Evolutionary conservation across 345 rosid species (phyloP).

Genomic region (Gossypium thurberi): DNA sequence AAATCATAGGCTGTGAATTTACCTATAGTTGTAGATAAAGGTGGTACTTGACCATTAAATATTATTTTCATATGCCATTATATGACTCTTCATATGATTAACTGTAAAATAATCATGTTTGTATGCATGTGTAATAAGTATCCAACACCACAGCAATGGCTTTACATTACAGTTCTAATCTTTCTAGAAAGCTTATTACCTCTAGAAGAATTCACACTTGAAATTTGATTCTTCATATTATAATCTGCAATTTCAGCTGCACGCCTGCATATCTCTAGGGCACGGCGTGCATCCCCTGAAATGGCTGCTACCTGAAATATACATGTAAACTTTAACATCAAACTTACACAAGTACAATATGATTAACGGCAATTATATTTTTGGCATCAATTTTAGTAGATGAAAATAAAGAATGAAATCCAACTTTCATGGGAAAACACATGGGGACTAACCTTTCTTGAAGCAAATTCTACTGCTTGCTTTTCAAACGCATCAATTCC

Average conservation of each 20-base stretch:
- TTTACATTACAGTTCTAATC: neutral
- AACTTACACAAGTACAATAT: neutral
- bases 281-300: conserved; percentile 97
- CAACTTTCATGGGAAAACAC: neutral
- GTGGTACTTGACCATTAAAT: too few relatives aligned
- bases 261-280: conserved; percentile 91
- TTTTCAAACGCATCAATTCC: conserved; percentile 84
- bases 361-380: neutral
- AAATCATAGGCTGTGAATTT: neutral
- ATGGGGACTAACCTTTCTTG: conserved; percentile 55
- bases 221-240: conserved; percentile 36
- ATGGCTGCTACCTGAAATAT: conserved; percentile 73
- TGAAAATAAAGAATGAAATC: neutral
- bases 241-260: conserved; percentile 93
- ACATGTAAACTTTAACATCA: conserved; percentile 6
- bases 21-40: too few relatives aligned
- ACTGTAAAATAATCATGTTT: neutral
- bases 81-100: neutral
- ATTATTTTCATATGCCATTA: neutral
- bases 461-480: conserved; percentile 92
- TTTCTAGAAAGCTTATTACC: conserved; percentile 27
- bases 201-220: conserved; percentile 19
- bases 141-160: neutral
- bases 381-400: neutral
- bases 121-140: neutral